Conservation (phyloP, 2,329 filamentous ascomycete species). For the Nemania bipapillata region DNA sequence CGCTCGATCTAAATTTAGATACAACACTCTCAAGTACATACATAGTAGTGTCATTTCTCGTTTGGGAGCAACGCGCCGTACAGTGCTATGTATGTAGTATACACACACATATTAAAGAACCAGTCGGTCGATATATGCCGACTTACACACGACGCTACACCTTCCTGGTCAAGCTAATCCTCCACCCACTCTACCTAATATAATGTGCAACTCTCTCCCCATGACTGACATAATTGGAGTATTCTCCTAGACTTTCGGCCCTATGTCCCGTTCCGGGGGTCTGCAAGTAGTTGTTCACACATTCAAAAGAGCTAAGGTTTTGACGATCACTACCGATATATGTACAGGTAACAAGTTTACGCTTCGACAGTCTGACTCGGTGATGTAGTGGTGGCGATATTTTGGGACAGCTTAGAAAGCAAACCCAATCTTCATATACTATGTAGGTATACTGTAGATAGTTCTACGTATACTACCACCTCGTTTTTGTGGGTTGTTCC, state of each 20-base stretch:
- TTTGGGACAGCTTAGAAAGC: not conserved
- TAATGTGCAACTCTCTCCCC: constrained; percentile 15
- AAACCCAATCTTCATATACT: not conserved
- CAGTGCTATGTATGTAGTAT: not conserved
- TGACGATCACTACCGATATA: constrained; percentile 6
- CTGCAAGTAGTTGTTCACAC: not conserved
- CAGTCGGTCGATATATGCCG: constrained; percentile 19
- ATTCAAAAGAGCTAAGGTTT: not conserved
- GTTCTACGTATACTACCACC: not conserved
- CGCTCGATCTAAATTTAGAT: constrained; percentile 31
- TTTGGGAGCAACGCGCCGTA: constrained; percentile 6
- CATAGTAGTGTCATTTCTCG: not conserved
- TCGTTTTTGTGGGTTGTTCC: not conserved
- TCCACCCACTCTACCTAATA: constrained; percentile 21
- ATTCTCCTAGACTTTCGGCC: constrained; percentile 29
- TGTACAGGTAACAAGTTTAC: not conserved
- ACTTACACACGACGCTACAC: constrained; percentile 19
- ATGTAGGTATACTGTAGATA: too few relatives aligned
- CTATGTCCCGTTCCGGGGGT: constrained; percentile 30
- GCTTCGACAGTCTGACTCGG: constrained; percentile 3
- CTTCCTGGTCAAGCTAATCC: constrained; percentile 37
- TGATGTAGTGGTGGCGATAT: constrained; percentile 9
- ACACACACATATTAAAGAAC: not conserved
- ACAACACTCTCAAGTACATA: not conserved
- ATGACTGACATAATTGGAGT: constrained; percentile 29